A percentile compares a stretch with the other conserved stretches of the same genome.
phyloP scores from a whole-genome alignment of 1,139 yeast species.

The Pichia sp. region DNA sequence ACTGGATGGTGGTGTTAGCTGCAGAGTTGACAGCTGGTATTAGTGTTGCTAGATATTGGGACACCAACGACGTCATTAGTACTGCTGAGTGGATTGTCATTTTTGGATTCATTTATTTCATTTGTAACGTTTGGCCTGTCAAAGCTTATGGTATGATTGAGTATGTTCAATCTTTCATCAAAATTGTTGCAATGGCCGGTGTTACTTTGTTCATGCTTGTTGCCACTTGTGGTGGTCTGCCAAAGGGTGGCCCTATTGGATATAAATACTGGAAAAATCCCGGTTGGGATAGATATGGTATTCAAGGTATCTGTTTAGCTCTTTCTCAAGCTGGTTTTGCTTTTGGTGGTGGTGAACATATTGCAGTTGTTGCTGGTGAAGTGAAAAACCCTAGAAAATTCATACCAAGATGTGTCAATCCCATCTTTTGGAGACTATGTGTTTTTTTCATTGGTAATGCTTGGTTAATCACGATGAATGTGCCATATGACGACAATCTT shows the following conservation, averaged over 20 bases:
- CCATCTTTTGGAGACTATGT: constrained; percentile 43
- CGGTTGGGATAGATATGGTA: constrained; percentile 33
- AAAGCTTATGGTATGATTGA: constrained; percentile 55
- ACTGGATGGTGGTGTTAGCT: constrained; percentile 74
- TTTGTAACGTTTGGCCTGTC: constrained; percentile 49
- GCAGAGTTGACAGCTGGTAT: constrained; percentile 76
- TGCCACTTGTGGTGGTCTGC: constrained; percentile 65
- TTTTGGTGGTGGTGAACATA: constrained; percentile 46
- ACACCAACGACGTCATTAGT: constrained; percentile 49
- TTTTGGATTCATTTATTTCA: constrained; percentile 45
- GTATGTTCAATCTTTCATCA: constrained; percentile 56
- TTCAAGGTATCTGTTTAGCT: constrained; percentile 15
- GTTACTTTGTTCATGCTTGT: constrained; percentile 60
- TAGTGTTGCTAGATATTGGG: constrained; percentile 65
- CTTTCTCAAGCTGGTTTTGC: constrained; percentile 30
- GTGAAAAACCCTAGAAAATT: constrained; percentile 46
- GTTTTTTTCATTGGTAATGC: constrained; percentile 40
- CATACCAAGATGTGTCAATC: constrained; percentile 42
- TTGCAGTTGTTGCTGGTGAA: constrained; percentile 48
- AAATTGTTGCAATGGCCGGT: constrained; percentile 64
- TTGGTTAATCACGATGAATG: constrained; percentile 39
- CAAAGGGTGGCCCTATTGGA: constrained; percentile 46
- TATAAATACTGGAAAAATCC: constrained; percentile 65
- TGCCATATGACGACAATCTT: constrained; percentile 19
- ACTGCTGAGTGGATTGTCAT: constrained; percentile 63